Evolutionary conservation across 345 rosid species (phyloP).

Genomic region (Linum usitatissimum): DNA sequence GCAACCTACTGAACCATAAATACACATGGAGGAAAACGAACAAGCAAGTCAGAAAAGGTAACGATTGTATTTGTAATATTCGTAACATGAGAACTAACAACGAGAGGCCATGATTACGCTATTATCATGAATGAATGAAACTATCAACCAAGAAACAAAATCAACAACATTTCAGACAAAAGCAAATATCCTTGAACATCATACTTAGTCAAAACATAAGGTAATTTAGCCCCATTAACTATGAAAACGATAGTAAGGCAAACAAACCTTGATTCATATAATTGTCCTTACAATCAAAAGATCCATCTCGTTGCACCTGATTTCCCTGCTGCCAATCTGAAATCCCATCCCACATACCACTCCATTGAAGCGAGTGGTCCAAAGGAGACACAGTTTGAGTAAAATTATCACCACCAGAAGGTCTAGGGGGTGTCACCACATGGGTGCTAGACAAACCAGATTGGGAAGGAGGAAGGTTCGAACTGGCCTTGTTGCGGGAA

Average conservation of each 20-base stretch:
- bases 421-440: constrained; percentile 14
- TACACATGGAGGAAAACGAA: not conserved
- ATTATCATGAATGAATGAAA: too few species aligned
- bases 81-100: not conserved
- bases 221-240: not conserved
- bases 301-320: constrained; percentile 16
- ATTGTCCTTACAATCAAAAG: constrained; percentile 20
- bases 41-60: not conserved
- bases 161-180: too few species aligned
- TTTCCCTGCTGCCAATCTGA: constrained; percentile 21
- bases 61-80: not conserved
- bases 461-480: constrained; percentile 8
- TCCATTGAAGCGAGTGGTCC: constrained; percentile 17
- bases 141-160: too few species aligned
- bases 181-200: too few species aligned
- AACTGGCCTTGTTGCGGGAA: constrained; percentile 1
- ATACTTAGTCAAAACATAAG: too few species aligned
- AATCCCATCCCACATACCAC: constrained; percentile 26
- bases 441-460: constrained; percentile 17
- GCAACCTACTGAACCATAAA: not conserved
- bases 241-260: not conserved
- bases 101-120: not conserved
- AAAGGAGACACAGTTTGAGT: constrained; percentile 18
- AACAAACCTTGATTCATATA: constrained; percentile 31
- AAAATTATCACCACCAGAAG: constrained; percentile 15